Evolutionary conservation across 2,329 filamentous ascomycete genomes (phyloP).

Genomic region (Leptographium wingfieldii): DNA sequence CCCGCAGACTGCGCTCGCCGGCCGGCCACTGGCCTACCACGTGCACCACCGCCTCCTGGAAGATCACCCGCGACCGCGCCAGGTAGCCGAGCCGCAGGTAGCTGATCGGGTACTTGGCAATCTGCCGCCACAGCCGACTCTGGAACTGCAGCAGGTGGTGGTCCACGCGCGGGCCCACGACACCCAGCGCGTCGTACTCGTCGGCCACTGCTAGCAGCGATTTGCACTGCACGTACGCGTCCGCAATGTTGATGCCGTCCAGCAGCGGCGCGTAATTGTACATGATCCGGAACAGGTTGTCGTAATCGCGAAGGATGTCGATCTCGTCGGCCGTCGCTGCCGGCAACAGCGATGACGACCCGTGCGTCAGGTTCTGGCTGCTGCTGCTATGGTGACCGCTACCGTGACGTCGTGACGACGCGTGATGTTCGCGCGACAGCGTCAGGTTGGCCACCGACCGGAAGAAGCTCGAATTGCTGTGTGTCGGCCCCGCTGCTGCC

Average conservation of each 20-base stretch:
- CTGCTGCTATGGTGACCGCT: slow-evolving; percentile 14
- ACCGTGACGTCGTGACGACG: slow-evolving; percentile 26
- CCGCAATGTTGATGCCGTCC: slow-evolving; percentile 78
- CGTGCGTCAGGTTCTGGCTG: slow-evolving; percentile 4
- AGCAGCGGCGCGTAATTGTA: slow-evolving; percentile 82
- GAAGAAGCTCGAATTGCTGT: slow-evolving; percentile 50
- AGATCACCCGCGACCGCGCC: slow-evolving; percentile 70
- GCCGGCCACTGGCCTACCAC: slow-evolving; percentile 90
- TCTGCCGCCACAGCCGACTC: slow-evolving; percentile 84
- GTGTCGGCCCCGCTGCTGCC: slow-evolving; percentile 12
- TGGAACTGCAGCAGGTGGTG: slow-evolving; percentile 91
- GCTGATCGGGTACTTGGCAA: slow-evolving; percentile 87
- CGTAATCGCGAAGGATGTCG: slow-evolving; percentile 80
- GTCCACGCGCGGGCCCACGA: slow-evolving; percentile 81
- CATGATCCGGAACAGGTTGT: slow-evolving; percentile 90
- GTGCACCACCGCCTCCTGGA: slow-evolving; percentile 79
- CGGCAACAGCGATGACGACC: slow-evolving; percentile 16
- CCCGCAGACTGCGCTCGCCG: slow-evolving; percentile 63
- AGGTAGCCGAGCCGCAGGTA: slow-evolving; percentile 86
- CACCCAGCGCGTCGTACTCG: slow-evolving; percentile 80
- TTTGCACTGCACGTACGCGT: slow-evolving; percentile 90
- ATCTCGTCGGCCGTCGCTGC: slow-evolving; percentile 48
- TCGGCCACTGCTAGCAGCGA: slow-evolving; percentile 79
- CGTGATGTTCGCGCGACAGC: slow-evolving; percentile 24
- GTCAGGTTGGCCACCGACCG: slow-evolving; percentile 75